Base-by-base conservation (phyloP, 148 eudicot species). In the Persicaria tinctoria region DNA sequence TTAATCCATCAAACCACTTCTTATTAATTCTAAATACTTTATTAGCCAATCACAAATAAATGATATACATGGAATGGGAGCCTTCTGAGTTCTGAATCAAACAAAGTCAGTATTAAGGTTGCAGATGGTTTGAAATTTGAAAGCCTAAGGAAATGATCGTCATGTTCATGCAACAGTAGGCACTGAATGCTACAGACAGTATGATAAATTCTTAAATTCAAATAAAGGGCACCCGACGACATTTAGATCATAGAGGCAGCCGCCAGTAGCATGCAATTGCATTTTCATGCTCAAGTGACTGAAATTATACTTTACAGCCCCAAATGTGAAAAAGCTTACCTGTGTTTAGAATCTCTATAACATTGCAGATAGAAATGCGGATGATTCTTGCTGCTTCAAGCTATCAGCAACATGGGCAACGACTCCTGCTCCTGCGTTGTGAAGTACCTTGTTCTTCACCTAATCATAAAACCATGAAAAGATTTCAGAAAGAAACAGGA, bases 381-480 rank as follows among this genome's bases (percentile, higher is more conserved):
- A 79, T 51, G 87, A 76, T 69, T 87, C 91, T 55, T 81, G 89
- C 78, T 86, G 96, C 82, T 83, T 85, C 69, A 94, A 76, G 82
- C 86, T 83, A 49, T 94, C 97, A 2, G 96, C 96, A 74, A 94
- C 97, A 83, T 94, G 97, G 71, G 90, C 85, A 64, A 94, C 91
- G 63, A 94, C 98, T 76, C 97, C 98, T 14, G 87, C 82, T 79
- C 98, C 98, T 23, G 96, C 97, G 82, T 90, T 90, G 76, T 94
- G 93, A 80, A 94, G 76, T 93, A 91, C 87, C 81, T 94, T 97
- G 79, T 86, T 89, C 81, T 94, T 94, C 77, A 94, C 98, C 97
- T 94, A 85, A 54, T 44, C 46, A n/a, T 55, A 11, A 44, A 46
- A 54, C 12, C 17, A 66, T 18, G 71, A 53, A 49, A 47, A 3